Conservation (phyloP, 768 basidiomycete species). For the Naematelia encephala region DNA sequence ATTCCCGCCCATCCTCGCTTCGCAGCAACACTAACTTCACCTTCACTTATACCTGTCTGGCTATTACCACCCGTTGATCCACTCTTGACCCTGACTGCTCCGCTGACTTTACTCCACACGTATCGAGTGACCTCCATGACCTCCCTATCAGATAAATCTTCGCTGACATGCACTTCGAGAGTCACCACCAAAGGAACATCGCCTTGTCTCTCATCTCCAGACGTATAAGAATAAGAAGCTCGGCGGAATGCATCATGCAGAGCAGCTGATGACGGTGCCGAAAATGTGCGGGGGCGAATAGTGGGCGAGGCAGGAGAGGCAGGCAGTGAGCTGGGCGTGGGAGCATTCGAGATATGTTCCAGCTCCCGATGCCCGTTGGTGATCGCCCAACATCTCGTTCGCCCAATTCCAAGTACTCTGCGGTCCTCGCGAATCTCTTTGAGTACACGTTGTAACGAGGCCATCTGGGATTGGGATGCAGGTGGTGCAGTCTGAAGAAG, state of each 20-base stretch:
- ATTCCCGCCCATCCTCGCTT: slow-evolving; percentile 35
- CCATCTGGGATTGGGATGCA: slow-evolving; percentile 62
- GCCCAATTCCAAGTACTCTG: slow-evolving; percentile 39
- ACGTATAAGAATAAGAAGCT: neutral
- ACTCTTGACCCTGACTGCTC: slow-evolving; percentile 11
- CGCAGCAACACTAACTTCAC: slow-evolving; percentile 24
- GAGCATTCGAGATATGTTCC: neutral
- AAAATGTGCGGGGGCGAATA: neutral
- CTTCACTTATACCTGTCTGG: slow-evolving; percentile 3
- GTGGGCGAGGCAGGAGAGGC: neutral
- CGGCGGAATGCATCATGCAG: neutral
- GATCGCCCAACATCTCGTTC: slow-evolving; percentile 26
- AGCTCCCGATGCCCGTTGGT: slow-evolving; percentile 16
- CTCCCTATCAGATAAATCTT: slow-evolving; percentile 30
- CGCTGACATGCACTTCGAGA: slow-evolving; percentile 26
- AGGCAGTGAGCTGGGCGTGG: neutral
- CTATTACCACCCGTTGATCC: slow-evolving; percentile 1
- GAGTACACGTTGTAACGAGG: slow-evolving; percentile 72
- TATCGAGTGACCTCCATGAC: slow-evolving; percentile 34
- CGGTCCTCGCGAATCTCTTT: slow-evolving; percentile 61
- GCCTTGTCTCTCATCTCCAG: neutral
- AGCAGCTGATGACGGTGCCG: neutral
- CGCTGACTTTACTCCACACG: slow-evolving; percentile 13
- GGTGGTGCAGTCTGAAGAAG: slow-evolving; percentile 83
- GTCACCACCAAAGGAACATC: slow-evolving; percentile 25